Evolutionary conservation across 768 basidiomycete species (phyloP).

Genomic region (Hypholoma fasciculare): DNA sequence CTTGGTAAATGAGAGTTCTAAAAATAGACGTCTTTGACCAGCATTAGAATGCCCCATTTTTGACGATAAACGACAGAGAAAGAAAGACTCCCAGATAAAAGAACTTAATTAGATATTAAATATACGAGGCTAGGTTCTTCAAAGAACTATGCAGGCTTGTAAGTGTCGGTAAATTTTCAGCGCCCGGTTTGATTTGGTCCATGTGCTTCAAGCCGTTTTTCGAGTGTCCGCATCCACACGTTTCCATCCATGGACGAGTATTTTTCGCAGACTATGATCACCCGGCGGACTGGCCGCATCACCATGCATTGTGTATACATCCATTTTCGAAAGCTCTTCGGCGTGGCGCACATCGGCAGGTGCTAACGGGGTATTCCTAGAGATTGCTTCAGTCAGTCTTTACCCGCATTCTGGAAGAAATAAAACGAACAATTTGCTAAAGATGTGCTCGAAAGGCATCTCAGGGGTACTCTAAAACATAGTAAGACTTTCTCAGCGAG

Average conservation of each 20-base stretch:
- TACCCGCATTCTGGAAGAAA: background rate
- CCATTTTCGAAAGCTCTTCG: conserved; percentile 40
- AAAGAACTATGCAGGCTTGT: no score
- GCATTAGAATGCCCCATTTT: no score
- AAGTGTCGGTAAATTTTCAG: no score
- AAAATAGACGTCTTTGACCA: no score
- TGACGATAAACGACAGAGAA: no score
- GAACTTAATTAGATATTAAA: no score
- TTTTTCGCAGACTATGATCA: background rate
- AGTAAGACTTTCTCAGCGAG: background rate
- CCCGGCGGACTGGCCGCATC: background rate
- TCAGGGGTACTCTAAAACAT: conserved; percentile 48
- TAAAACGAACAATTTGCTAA: conserved; percentile 37
- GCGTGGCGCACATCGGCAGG: conserved; percentile 58
- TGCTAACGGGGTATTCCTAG: conserved; percentile 66
- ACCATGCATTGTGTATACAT: background rate
- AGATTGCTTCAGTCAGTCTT: background rate
- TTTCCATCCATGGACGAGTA: background rate
- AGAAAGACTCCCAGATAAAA: no score
- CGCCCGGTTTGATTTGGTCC: background rate
- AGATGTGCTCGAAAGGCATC: conserved; percentile 50
- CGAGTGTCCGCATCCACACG: background rate
- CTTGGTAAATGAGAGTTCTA: no score
- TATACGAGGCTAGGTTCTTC: no score
- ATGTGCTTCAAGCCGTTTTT: background rate